These are phyloP conservation scores for Suhomyces kunorum DNA, from an alignment of 1,139 yeast genomes.

Conservation along the genomic window DNA sequence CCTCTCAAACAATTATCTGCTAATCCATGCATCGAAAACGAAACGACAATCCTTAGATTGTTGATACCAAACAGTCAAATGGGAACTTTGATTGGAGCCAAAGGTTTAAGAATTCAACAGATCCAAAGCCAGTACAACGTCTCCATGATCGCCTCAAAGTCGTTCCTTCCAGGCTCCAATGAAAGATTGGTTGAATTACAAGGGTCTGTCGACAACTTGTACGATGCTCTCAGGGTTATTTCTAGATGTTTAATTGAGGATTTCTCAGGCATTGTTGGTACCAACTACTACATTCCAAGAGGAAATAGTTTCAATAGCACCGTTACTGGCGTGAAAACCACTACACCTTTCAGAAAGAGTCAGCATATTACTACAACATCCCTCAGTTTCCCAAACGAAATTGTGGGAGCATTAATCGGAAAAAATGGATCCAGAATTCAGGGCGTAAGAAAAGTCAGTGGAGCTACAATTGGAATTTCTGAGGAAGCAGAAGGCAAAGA, in stretches of 20 bases:
- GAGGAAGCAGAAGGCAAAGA: conserved; percentile 65
- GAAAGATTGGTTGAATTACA: conserved; percentile 89
- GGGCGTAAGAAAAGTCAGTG: conserved; percentile 78
- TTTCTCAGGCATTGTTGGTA: conserved; percentile 63
- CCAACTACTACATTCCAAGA: conserved; percentile 65
- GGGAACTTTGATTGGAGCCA: conserved; percentile 89
- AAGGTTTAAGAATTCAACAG: conserved; percentile 78
- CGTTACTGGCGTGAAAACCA: conserved; percentile 13
- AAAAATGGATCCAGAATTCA: conserved; percentile 84
- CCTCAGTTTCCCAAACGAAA: conserved; percentile 65
- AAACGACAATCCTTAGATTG: conserved; percentile 62
- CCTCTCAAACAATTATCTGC: conserved; percentile 63
- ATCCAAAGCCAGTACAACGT: conserved; percentile 71
- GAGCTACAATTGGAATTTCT: conserved; percentile 79
- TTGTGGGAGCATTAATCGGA: conserved; percentile 91
- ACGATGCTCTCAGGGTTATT: conserved; percentile 58
- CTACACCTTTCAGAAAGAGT: conserved; percentile 17
- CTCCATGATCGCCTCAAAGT: conserved; percentile 86
- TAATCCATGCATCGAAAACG: conserved; percentile 51
- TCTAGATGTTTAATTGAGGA: conserved; percentile 77
- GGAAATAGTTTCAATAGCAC: conserved; percentile 26
- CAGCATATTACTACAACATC: conserved; percentile 15
- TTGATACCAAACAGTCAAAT: conserved; percentile 83
- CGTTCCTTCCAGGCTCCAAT: conserved; percentile 77
- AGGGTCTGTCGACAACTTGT: conserved; percentile 69